A percentile compares a stretch with the other conserved stretches of the same genome.
phyloP scores from a whole-genome alignment of 495 filamentous ascomycete species.

The Podospora pseudopauciseta region DNA sequence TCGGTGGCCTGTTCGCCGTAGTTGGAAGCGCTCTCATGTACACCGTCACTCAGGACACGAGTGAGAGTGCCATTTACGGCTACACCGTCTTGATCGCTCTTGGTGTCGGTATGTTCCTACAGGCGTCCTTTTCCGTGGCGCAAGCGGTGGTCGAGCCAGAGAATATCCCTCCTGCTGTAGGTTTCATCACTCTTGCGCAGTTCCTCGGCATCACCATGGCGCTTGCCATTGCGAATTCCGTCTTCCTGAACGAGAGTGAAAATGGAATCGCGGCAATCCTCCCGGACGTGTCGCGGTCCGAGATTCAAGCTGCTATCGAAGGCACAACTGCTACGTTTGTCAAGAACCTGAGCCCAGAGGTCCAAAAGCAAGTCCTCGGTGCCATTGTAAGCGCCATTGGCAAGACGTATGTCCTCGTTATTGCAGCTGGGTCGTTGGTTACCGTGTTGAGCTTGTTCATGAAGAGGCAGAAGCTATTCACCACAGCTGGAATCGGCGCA shows the following conservation, averaged over 20 bases:
- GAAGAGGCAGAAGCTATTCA: too few species aligned
- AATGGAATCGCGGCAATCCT: too few species aligned
- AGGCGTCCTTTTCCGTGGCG: slow-evolving; percentile 52
- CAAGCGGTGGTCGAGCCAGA: slow-evolving; percentile 42
- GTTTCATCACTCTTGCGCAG: slow-evolving; percentile 42
- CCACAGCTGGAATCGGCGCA: too few species aligned
- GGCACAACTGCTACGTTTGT: too few species aligned
- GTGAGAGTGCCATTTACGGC: slow-evolving; percentile 46
- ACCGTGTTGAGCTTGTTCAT: too few species aligned
- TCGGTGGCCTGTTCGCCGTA: slow-evolving; percentile 44
- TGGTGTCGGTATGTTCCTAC: slow-evolving; percentile 48
- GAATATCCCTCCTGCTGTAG: slow-evolving; percentile 43
- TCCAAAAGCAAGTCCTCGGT: too few species aligned
- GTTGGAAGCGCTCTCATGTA: slow-evolving; percentile 50
- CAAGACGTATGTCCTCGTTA: too few species aligned
- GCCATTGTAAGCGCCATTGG: too few species aligned
- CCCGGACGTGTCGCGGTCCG: too few species aligned
- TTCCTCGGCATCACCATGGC: slow-evolving; percentile 4
- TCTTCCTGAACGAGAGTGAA: background rate
- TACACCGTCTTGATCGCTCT: slow-evolving; percentile 49
- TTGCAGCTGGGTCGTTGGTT: too few species aligned
- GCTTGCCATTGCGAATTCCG: slow-evolving; percentile 12
- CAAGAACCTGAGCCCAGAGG: too few species aligned
- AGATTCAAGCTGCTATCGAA: too few species aligned
- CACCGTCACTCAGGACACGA: background rate